Base-by-base conservation (phyloP, 2,329 filamentous ascomycete genomes). In the Podosphaera leucotricha region DNA sequence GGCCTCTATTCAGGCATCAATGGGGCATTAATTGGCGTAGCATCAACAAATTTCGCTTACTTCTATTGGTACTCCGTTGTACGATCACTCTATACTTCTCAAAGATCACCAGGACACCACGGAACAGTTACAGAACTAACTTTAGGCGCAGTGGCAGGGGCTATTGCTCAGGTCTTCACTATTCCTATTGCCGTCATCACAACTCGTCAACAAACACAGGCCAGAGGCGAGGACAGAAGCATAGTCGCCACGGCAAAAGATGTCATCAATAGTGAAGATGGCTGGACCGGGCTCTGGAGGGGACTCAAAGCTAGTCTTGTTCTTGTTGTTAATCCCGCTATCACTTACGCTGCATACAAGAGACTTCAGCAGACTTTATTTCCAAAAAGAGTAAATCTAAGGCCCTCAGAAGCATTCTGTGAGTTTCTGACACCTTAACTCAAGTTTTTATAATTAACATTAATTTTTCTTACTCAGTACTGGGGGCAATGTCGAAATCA, bases 1-100 rank as follows among this genome's bases (percentile, higher is more conserved):
- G 90, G 90, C 6, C 72, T 98, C 6, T 98, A 98, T 57, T 75
- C 81, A 43, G 90, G 90, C 48, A 86, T 98, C 60, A 70, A 75
- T 47, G 86, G 87, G 43, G 76, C 86, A 3, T 67, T 98, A 16
- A 65, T 95, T 43, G 90, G 90, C 44, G 90, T 98, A 30, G 87
- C 85, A 1, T 94, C 86, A 21, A 95, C 87, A 43, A 98, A 98
- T 62, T 98, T 98, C 59, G 90, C 90, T 55, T 98, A 98, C 64
- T 98, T 98, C 61, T 98, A 98, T 66, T 95, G 87, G 86, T 95
- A 95, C 61, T 87, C 84, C 4, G 64, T 90, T 22, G 83, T 94
- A 26, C 76, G 90, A 49, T 75, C 75, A 15, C 62, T 93, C 18
- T 95, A 95, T 60, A 62, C 82, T 51, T 68, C 67, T 28, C 64